Conservation (phyloP, 345 rosid genomes). For the Eucalyptus erythrocorys region DNA sequence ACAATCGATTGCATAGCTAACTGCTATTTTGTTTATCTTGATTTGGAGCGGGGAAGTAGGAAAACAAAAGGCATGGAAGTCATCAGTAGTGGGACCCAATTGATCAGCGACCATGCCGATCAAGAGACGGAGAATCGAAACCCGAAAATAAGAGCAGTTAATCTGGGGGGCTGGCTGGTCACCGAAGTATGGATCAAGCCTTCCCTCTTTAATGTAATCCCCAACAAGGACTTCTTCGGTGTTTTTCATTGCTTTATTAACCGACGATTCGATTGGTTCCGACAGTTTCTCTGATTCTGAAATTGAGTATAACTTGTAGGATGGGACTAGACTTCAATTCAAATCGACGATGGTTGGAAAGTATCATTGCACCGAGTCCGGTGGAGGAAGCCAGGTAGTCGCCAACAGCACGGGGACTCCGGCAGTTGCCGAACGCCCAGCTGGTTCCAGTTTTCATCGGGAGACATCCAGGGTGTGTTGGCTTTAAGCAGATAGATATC, state of each 20-base stretch:
- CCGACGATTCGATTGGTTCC: not conserved
- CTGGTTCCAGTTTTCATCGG: not conserved
- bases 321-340: slow-evolving; percentile 42
- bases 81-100: not conserved
- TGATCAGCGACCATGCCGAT: too few species aligned
- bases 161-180: slow-evolving; percentile 65
- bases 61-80: not conserved
- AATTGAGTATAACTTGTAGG: slow-evolving; percentile 3
- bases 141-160: slow-evolving; percentile 29
- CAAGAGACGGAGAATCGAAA: not conserved
- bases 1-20: too few species aligned
- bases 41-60: not conserved
- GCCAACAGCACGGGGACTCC: slow-evolving; percentile 32
- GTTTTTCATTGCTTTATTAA: not conserved
- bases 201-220: slow-evolving; percentile 50
- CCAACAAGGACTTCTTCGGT: slow-evolving; percentile 48
- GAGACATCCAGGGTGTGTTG: slow-evolving; percentile 24
- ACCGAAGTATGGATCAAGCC: slow-evolving; percentile 69
- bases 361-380: slow-evolving; percentile 36
- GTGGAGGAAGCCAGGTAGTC: slow-evolving; percentile 39
- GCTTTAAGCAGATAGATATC: too few species aligned
- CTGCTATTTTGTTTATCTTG: too few species aligned
- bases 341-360: slow-evolving; percentile 31
- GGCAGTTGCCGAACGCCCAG: not conserved
- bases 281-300: not conserved